A percentile compares a stretch with the other conserved stretches of the same genome.
phyloP scores from a whole-genome alignment of 441 rosid genomes.

The Croton setiger region DNA sequence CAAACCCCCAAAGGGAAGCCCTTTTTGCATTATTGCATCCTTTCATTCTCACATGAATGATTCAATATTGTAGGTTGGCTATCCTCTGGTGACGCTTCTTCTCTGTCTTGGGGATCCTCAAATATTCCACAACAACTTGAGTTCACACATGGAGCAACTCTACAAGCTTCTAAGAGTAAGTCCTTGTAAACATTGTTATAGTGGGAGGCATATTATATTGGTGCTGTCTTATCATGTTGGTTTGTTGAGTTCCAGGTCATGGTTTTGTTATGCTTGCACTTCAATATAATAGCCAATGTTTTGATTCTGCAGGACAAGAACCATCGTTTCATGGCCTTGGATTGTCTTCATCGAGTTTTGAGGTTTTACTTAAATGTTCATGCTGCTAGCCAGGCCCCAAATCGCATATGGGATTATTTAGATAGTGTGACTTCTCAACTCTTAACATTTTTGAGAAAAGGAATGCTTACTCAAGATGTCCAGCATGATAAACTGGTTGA shows the following conservation, averaged over 20 bases:
- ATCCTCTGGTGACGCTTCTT: constrained; percentile 98
- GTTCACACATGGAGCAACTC: constrained; percentile 97
- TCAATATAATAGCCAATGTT: constrained; percentile 12
- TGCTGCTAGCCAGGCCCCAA: constrained; percentile 91
- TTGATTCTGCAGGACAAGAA: constrained; percentile 78
- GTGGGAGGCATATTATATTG: constrained; percentile 14
- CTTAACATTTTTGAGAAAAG: constrained; percentile 83
- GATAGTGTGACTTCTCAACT: constrained; percentile 99
- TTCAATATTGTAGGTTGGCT: constrained; percentile 75
- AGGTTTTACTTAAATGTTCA: constrained; percentile 95
- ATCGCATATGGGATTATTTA: constrained; percentile 95
- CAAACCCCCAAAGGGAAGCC: too few relatives aligned
- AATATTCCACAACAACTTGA: constrained; percentile 78
- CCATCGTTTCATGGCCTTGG: constrained; percentile 97
- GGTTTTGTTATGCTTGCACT: constrained; percentile 12
- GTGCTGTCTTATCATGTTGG: constrained; percentile 11
- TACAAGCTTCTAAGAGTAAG: constrained; percentile 96
- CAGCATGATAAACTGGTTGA: constrained; percentile 99
- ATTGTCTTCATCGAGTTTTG: constrained; percentile 96
- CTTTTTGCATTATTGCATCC: background rate
- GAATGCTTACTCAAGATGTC: constrained; percentile 94
- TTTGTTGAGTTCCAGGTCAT: constrained; percentile 11
- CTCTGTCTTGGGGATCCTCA: constrained; percentile 99
- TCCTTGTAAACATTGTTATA: constrained; percentile 19
- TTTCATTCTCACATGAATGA: constrained; percentile 25